Percentiles rank a stretch among this genome's conserved stretches.
These are phyloP conservation scores for Tuber microsphaerosporum DNA, from an alignment of 495 filamentous ascomycete genomes.

Conservation along the genomic window DNA sequence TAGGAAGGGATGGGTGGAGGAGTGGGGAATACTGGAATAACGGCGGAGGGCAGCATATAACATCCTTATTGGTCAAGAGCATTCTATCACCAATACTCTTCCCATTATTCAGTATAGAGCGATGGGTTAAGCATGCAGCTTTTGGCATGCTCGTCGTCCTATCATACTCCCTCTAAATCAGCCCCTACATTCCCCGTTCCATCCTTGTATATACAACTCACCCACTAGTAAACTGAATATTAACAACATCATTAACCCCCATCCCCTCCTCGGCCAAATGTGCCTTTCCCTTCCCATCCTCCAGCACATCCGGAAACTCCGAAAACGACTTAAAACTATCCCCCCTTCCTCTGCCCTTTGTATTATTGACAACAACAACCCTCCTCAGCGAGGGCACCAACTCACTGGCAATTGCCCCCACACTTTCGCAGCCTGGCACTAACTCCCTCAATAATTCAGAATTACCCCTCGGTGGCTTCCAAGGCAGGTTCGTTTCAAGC, in stretches of 20 bases:
- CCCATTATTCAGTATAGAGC: conserved; percentile 83
- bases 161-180: conserved; percentile 1
- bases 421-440: conserved; percentile 51
- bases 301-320: conserved; percentile 52
- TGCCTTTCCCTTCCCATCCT: conserved; percentile 44
- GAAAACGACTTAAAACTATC: conserved; percentile 48
- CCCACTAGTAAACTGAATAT: conserved; percentile 92
- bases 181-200: neutral
- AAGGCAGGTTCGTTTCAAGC: conserved; percentile 74
- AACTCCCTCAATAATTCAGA: conserved; percentile 59
- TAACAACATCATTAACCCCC: conserved; percentile 64
- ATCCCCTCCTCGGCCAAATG: conserved; percentile 44
- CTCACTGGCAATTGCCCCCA: conserved; percentile 45
- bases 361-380: conserved; percentile 78
- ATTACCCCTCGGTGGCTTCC: conserved; percentile 74
- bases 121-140: conserved; percentile 81
- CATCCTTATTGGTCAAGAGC: conserved; percentile 63
- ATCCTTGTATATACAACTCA: conserved; percentile 10
- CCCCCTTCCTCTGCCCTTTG: conserved; percentile 52
- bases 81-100: conserved; percentile 73
- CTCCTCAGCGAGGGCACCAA: conserved; percentile 60
- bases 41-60: conserved; percentile 79
- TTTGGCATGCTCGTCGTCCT: conserved; percentile 83
- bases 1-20: neutral
- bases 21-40: conserved; percentile 59